These are phyloP conservation scores for Spizellomyces sp. DNA, from an alignment of 192 early-diverging fungal species.

Conservation along the genomic window DNA sequence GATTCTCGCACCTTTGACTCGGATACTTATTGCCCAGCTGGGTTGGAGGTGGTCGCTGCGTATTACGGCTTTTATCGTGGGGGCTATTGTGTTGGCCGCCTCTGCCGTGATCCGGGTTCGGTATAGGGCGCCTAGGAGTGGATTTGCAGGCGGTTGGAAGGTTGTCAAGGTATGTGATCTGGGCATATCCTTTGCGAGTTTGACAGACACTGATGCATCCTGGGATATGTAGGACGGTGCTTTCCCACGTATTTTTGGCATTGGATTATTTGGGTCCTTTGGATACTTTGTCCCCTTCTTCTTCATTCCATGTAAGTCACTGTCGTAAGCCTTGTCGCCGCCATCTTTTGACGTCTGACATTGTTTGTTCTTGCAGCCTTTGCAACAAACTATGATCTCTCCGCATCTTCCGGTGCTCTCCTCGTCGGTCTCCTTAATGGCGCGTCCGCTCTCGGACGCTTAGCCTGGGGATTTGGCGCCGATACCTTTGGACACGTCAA, in stretches of 20 bases:
- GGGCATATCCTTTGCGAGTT: too few species aligned
- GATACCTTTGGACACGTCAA: constrained; percentile 68
- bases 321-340: too few species aligned
- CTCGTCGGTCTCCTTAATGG: constrained; percentile 70
- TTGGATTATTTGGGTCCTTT: constrained; percentile 44
- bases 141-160: too few species aligned
- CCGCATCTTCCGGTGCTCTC: constrained; percentile 61
- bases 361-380: constrained; percentile 46
- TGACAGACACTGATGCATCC: neutral
- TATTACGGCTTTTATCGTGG: constrained; percentile 59
- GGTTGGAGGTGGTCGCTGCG: constrained; percentile 71
- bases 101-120: constrained; percentile 5
- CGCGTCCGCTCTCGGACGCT: constrained; percentile 63
- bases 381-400: constrained; percentile 60
- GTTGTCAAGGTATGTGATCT: too few species aligned
- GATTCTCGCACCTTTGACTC: constrained; percentile 59
- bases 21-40: constrained; percentile 57
- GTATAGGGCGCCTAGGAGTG: neutral
- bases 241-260: constrained; percentile 41
- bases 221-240: constrained; percentile 22
- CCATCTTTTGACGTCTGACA: too few species aligned
- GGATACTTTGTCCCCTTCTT: constrained; percentile 66
- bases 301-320: neutral
- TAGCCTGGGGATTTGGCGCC: constrained; percentile 65
- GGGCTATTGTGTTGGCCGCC: neutral